Conservation (phyloP, 1,284 basidiomycete genomes). For the Rhodotorula sp. region DNA sequence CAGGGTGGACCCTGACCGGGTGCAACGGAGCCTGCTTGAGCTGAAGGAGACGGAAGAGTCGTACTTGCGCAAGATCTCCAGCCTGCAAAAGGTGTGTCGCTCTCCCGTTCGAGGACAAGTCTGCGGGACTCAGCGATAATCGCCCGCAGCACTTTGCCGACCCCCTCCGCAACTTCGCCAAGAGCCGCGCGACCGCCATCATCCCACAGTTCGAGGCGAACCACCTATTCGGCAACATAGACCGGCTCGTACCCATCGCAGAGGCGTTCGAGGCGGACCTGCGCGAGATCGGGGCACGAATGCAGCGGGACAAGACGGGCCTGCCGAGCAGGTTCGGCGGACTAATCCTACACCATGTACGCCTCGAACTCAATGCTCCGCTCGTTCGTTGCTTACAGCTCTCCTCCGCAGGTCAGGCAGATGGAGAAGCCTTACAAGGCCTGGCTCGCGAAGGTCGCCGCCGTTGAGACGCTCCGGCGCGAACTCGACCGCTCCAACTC, state of each 20-base stretch:
- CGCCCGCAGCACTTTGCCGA: conserved; percentile 25
- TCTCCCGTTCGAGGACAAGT: too few relatives aligned
- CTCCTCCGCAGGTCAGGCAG: conserved; percentile 19
- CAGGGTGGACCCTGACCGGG: conserved; percentile 28
- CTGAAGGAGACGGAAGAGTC: conserved; percentile 32
- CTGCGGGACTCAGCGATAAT: too few relatives aligned
- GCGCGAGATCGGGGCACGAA: background rate
- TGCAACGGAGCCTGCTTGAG: conserved; percentile 31
- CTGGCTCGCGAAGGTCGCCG: conserved; percentile 27
- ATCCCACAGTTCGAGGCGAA: conserved; percentile 27
- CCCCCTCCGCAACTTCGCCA: conserved; percentile 31
- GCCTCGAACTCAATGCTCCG: background rate
- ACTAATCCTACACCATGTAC: conserved; percentile 32
- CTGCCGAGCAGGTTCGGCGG: conserved; percentile 33
- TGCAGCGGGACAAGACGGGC: conserved; percentile 7
- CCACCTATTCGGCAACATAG: conserved; percentile 39
- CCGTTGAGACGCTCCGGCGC: conserved; percentile 24
- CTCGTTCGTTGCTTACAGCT: background rate
- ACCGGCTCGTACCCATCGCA: conserved; percentile 36
- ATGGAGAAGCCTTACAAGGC: conserved; percentile 34
- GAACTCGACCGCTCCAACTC: conserved; percentile 30
- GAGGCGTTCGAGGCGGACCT: conserved; percentile 31
- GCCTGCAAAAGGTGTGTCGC: conserved; percentile 20
- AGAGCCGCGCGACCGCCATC: conserved; percentile 29
- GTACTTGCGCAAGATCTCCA: conserved; percentile 32